These are phyloP conservation scores for Trichoderma citrinoviride DNA, from an alignment of 2,329 filamentous ascomycete genomes.

Conservation along the genomic window DNA sequence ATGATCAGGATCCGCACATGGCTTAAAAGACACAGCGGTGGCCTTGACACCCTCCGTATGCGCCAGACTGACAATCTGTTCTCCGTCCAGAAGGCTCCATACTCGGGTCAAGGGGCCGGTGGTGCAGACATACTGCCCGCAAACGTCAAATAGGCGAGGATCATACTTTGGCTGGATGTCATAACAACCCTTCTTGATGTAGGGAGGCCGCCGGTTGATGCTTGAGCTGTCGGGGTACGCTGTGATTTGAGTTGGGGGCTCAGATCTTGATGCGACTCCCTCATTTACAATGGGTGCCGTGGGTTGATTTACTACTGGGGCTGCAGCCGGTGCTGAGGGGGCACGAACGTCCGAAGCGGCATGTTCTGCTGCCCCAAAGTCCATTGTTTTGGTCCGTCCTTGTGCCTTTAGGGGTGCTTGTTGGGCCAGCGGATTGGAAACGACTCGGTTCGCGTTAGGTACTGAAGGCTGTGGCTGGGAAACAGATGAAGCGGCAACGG, in stretches of 20 bases:
- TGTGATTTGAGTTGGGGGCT: conserved; percentile 50
- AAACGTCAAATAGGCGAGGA: conserved; percentile 80
- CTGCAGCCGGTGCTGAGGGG: conserved; percentile 26
- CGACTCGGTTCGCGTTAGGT: conserved; percentile 27
- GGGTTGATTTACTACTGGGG: conserved; percentile 22
- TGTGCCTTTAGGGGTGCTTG: conserved; percentile 34
- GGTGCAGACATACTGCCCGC: conserved; percentile 82
- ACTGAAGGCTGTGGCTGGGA: conserved; percentile 18
- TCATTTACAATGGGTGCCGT: conserved; percentile 24
- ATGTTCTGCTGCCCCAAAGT: conserved; percentile 35
- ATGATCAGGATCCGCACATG: conserved; percentile 69
- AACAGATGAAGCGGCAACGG: conserved; percentile 24
- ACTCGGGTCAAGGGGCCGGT: conserved; percentile 83
- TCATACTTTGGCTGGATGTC: conserved; percentile 86
- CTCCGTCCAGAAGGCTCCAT: conserved; percentile 82
- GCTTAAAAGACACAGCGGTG: conserved; percentile 81
- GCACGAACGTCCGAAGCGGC: conserved; percentile 28
- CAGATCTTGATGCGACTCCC: conserved; percentile 33
- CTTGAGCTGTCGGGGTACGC: conserved; percentile 82
- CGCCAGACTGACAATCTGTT: conserved; percentile 73
- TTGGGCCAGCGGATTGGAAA: conserved; percentile 33
- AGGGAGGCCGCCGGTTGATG: conserved; percentile 79
- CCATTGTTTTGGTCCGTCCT: conserved; percentile 36
- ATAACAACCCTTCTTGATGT: conserved; percentile 65
- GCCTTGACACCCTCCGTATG: conserved; percentile 85